These are phyloP conservation scores for Soucietia sequanensis DNA, from an alignment of 805 yeast genomes.

Conservation along the genomic window DNA sequence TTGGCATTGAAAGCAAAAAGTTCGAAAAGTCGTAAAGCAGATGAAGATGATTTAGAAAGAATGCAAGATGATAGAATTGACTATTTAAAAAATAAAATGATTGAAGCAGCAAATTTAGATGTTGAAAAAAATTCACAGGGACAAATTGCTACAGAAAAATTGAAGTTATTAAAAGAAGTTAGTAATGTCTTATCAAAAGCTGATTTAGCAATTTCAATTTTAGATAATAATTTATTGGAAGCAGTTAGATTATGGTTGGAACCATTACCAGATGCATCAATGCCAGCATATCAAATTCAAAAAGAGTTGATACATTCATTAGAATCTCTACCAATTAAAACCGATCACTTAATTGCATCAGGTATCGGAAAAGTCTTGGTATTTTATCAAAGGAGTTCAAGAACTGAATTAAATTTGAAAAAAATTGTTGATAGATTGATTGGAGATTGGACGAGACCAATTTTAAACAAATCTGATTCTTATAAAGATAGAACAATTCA, in stretches of 20 bases:
- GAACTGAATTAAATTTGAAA: slow-evolving; percentile 84
- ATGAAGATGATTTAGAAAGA: slow-evolving; percentile 91
- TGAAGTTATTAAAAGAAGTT: slow-evolving; percentile 78
- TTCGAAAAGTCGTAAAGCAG: slow-evolving; percentile 62
- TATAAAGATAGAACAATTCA: slow-evolving; percentile 82
- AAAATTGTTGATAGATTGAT: slow-evolving; percentile 86
- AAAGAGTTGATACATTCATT: slow-evolving; percentile 77
- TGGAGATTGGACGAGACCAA: slow-evolving; percentile 98
- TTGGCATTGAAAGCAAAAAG: slow-evolving; percentile 67
- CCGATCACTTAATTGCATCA: slow-evolving; percentile 90
- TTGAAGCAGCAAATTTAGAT: slow-evolving; percentile 77
- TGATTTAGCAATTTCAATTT: slow-evolving; percentile 83
- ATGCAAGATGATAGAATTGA: slow-evolving; percentile 92
- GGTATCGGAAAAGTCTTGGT: slow-evolving; percentile 92
- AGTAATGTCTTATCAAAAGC: slow-evolving; percentile 73
- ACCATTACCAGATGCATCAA: slow-evolving; percentile 95
- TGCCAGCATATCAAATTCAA: slow-evolving; percentile 97
- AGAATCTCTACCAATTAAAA: slow-evolving; percentile 82
- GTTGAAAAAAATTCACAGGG: slow-evolving; percentile 59
- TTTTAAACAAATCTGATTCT: slow-evolving; percentile 92
- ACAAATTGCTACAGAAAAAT: slow-evolving; percentile 71
- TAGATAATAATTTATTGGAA: slow-evolving; percentile 90
- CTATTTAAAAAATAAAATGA: slow-evolving; percentile 83
- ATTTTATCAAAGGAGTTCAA: slow-evolving; percentile 87
- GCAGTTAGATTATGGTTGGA: slow-evolving; percentile 96